Evolutionary conservation across 306 rosid species (phyloP).

Genomic region (Canavalia ensiformis): DNA sequence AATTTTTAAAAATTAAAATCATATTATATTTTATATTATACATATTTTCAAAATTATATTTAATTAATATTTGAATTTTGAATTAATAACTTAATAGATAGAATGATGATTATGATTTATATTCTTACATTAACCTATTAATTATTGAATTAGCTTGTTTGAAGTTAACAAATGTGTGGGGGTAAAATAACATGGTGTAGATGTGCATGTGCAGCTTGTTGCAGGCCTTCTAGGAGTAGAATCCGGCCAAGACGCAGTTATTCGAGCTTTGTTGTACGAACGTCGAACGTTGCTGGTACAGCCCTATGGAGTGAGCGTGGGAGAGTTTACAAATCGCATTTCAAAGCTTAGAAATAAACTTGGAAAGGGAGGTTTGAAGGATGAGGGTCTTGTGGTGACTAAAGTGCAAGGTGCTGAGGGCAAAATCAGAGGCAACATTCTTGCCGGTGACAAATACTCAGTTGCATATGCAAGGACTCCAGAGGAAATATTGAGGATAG

Average conservation of each 20-base stretch:
- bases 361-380: slow-evolving; percentile 68
- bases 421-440: slow-evolving; percentile 58
- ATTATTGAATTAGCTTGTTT: no score
- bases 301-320: slow-evolving; percentile 67
- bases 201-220: slow-evolving; percentile 57
- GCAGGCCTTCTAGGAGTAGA: slow-evolving; percentile 83
- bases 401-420: slow-evolving; percentile 59
- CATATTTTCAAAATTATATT: no score
- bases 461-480: slow-evolving; percentile 71
- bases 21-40: no score
- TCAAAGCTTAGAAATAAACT: slow-evolving; percentile 68
- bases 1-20: no score
- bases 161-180: no score
- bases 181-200: neutral
- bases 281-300: slow-evolving; percentile 19
- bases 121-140: no score
- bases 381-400: slow-evolving; percentile 78
- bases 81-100: no score
- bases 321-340: slow-evolving; percentile 69
- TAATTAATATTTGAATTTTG: no score
- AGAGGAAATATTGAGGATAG: slow-evolving; percentile 72
- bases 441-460: slow-evolving; percentile 64
- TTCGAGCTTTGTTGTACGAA: slow-evolving; percentile 66
- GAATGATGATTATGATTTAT: no score
- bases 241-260: slow-evolving; percentile 85